Evolutionary conservation across 805 yeast genomes (phyloP).

Genomic region (Zygotorulaspora danielsina): DNA sequence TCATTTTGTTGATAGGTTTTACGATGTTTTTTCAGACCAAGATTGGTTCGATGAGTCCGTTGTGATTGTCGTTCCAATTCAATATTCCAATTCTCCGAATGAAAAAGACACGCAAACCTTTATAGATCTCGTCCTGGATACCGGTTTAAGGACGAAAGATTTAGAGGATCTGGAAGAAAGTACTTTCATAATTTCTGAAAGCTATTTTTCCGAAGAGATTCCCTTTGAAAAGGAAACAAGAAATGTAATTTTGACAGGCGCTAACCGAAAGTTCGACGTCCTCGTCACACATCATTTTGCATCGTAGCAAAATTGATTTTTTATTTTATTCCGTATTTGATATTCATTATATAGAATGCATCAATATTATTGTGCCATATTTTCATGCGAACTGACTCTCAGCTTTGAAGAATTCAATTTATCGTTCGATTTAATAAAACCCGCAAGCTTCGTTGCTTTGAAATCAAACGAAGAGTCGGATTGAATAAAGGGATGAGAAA

Average conservation of each 20-base stretch:
- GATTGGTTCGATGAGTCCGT: slow-evolving; percentile 20
- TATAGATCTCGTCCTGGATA: slow-evolving; percentile 20
- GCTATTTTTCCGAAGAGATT: slow-evolving; percentile 14
- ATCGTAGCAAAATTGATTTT: too few species aligned
- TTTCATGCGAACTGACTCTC: slow-evolving; percentile 26
- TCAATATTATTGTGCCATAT: not conserved
- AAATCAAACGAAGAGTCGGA: slow-evolving; percentile 45
- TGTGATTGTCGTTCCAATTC: slow-evolving; percentile 15
- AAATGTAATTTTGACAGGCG: slow-evolving; percentile 20
- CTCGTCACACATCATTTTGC: slow-evolving; percentile 22
- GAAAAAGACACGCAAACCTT: slow-evolving; percentile 11
- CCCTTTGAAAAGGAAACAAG: slow-evolving; percentile 26
- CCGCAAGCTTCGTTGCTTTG: slow-evolving; percentile 50
- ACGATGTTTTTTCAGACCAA: slow-evolving; percentile 15
- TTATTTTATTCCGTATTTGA: too few species aligned
- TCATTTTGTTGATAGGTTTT: slow-evolving; percentile 17
- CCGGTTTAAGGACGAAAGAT: slow-evolving; percentile 13
- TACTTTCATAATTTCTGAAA: slow-evolving; percentile 28
- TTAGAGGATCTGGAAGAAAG: slow-evolving; percentile 24
- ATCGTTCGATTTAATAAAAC: slow-evolving; percentile 46
- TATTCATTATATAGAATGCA: not conserved
- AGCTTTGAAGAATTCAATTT: slow-evolving; percentile 33
- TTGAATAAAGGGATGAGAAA: slow-evolving; percentile 50
- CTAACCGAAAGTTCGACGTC: slow-evolving; percentile 25
- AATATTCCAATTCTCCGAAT: slow-evolving; percentile 8